Evolutionary conservation across 768 basidiomycete genomes (phyloP), one percentile per base, ranked within the genome.

Genomic region (Sporobolomyces phaffii): DNA sequence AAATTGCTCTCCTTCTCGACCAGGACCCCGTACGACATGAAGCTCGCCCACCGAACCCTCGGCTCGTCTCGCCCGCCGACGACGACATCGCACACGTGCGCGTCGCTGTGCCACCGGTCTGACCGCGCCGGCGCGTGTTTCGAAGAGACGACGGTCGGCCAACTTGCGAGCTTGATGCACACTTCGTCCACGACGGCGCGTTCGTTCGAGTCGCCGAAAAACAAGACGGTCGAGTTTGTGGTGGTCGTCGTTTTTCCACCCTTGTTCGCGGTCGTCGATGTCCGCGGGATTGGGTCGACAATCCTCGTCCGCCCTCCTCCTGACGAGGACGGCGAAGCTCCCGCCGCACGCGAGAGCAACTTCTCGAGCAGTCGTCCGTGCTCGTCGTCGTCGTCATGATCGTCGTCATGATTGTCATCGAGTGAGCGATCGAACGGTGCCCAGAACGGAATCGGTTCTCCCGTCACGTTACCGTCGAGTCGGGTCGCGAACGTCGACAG

Each of bases 41-140:
- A 58, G 22, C 41, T 44, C 18, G 20, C 43, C 5, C 45, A 33
- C 17, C 56, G 24, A 9, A 58, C 20, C 36, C 17, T 44, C 52
- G 22, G 33, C 24, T 26, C 29, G n/a, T 14, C 26, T 26, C 5
- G 29, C 36, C 20, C 54, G 13, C 11, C 26, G 17, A 15, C 2
- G 15, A 31, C 54, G 29, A 58, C 8, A 15, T 34, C 56, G 29
- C 56, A 58, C 22, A 58, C 56, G n/a, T 58, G 56, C 22, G 56
- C 9, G 22, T 58, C 56, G 17, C 43, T 29, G 29, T 58, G 56
- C 56, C 56, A 58, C 10, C 3, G 5, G 1, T 58, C 41, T 9
- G 56, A 58, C 7, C 17, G 13, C 5, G 29, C n/a, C 1, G 56
- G 56, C 20, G 56, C 43, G 22, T 34, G 14, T 14, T 18, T 45